Percentiles rank a stretch among this genome's conserved stretches.
Conservation (phyloP, 1,284 basidiomycete species). For the Wallemia hederae region DNA sequence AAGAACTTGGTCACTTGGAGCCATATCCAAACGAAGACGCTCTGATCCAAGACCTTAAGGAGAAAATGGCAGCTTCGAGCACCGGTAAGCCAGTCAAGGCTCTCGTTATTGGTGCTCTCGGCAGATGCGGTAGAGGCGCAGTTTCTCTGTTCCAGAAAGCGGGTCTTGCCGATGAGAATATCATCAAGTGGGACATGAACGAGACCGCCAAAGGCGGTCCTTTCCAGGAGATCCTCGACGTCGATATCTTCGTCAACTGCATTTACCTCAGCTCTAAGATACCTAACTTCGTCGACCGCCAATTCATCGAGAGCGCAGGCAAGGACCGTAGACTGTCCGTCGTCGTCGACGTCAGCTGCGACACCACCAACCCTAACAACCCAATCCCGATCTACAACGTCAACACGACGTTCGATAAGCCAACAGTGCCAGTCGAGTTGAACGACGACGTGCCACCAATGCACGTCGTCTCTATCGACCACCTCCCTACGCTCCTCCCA, state of each 20-base stretch:
- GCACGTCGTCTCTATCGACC: slow-evolving; percentile 86
- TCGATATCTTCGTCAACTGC: slow-evolving; percentile 98
- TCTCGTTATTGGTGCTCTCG: slow-evolving; percentile 84
- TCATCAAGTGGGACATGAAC: slow-evolving; percentile 88
- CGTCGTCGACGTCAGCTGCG: slow-evolving; percentile 94
- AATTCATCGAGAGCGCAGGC: slow-evolving; percentile 46
- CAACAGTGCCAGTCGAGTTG: slow-evolving; percentile 54
- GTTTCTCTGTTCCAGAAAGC: slow-evolving; percentile 84
- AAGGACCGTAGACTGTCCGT: slow-evolving; percentile 38
- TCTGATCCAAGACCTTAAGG: slow-evolving; percentile 45
- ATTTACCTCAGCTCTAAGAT: slow-evolving; percentile 82
- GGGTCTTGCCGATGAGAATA: slow-evolving; percentile 68
- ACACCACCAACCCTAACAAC: slow-evolving; percentile 97
- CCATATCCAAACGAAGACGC: slow-evolving; percentile 54
- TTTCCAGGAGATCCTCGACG: slow-evolving; percentile 81
- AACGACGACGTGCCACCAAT: slow-evolving; percentile 33
- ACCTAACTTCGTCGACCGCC: slow-evolving; percentile 54
- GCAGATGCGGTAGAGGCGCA: slow-evolving; percentile 85
- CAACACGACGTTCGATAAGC: slow-evolving; percentile 84
- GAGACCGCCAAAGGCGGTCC: slow-evolving; percentile 96
- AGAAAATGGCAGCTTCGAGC: slow-evolving; percentile 23
- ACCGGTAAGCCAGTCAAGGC: slow-evolving; percentile 46
- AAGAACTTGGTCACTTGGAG: slow-evolving; percentile 34
- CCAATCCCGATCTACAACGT: slow-evolving; percentile 84
- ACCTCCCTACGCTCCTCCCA: slow-evolving; percentile 80